A percentile compares a stretch with the other conserved stretches of the same genome.
phyloP scores from a whole-genome alignment of 306 rosid genomes.

The peach (Prunus persica) region Prunus_persica_NCBIv2 NC_034012.1:4318501-4319000 shows the following conservation, averaged over 20 bases:
- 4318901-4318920: conserved; percentile 41
- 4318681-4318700: not conserved
- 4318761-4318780: not conserved
- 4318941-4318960: not conserved
- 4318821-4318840: not conserved
- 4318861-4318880: conserved; percentile 12
- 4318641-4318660: not conserved
- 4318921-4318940: not conserved
- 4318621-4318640: not conserved
- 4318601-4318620: not conserved
- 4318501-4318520: conserved; percentile 93
- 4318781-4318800: not conserved
- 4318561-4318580: conserved; percentile 84
- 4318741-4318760: not conserved
- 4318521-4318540: conserved; percentile 76
- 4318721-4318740: not conserved
- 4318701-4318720: not conserved
- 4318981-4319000: not conserved
- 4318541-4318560: conserved; percentile 46
- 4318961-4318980: not conserved
- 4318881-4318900: conserved; percentile 22
- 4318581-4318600: conserved; percentile 3
- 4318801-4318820: conserved; percentile 29
- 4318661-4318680: conserved; percentile 4
- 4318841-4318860: not conserved